These are phyloP conservation scores for Hymenotorrendiella dingleyae DNA, from an alignment of 2,329 filamentous ascomycete genomes.

Conservation along the genomic window DNA sequence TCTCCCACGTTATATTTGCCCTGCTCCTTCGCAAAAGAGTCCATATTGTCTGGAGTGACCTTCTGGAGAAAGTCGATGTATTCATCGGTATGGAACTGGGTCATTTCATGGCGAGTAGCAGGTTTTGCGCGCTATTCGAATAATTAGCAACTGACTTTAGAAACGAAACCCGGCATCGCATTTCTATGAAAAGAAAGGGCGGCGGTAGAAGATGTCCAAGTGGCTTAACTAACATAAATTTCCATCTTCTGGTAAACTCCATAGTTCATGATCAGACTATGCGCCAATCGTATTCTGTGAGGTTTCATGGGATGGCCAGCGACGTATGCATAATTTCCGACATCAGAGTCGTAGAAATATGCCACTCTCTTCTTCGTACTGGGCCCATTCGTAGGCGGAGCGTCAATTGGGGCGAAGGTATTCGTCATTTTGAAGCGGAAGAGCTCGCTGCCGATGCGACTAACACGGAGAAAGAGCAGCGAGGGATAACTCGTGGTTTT, in stretches of 20 bases:
- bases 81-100: constrained; percentile 88
- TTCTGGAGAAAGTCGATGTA: constrained; percentile 94
- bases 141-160: constrained; percentile 5
- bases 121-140: constrained; percentile 67
- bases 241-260: constrained; percentile 96
- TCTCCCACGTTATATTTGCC: constrained; percentile 92
- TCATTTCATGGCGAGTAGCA: constrained; percentile 83
- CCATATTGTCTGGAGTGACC: constrained; percentile 98
- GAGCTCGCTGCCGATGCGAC: too few relatives aligned
- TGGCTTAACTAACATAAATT: constrained; percentile 66
- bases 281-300: constrained; percentile 88
- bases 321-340: constrained; percentile 96
- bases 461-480: too few relatives aligned
- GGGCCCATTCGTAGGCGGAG: constrained; percentile 42
- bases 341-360: constrained; percentile 98
- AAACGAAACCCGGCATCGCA: neutral
- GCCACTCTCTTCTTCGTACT: constrained; percentile 75
- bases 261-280: constrained; percentile 94
- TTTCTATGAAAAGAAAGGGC: neutral
- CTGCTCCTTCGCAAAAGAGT: constrained; percentile 84
- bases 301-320: constrained; percentile 99
- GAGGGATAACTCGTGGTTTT: too few relatives aligned
- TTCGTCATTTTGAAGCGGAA: too few relatives aligned
- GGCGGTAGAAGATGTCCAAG: neutral
- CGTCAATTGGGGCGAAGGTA: constrained; percentile 47